These are phyloP conservation scores for Thelonectria discophora DNA, from an alignment of 2,329 filamentous ascomycete species.

Conservation along the genomic window DNA sequence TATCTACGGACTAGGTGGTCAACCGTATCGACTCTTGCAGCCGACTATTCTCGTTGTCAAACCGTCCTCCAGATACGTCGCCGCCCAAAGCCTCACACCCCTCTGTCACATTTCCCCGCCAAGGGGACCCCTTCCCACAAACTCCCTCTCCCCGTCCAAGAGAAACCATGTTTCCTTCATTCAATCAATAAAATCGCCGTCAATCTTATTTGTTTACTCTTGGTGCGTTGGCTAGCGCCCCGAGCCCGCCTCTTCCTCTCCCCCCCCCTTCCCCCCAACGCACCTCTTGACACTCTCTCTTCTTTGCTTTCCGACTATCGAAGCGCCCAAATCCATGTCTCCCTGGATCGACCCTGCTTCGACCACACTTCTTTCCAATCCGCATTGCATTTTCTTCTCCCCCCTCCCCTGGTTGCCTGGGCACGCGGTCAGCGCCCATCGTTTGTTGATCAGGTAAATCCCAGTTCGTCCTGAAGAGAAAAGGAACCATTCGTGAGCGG, in stretches of 20 bases:
- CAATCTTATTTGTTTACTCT: constrained; percentile 16
- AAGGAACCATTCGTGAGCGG: constrained; percentile 27
- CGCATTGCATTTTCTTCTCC: constrained; percentile 13
- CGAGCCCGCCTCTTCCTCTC: constrained; percentile 14
- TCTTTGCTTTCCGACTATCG: neutral
- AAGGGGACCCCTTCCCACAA: too few relatives aligned
- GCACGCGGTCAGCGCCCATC: constrained; percentile 11
- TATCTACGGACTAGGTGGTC: too few relatives aligned
- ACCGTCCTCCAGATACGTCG: too few relatives aligned
- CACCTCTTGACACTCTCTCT: neutral
- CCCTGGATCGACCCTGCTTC: constrained; percentile 18
- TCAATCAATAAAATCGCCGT: too few relatives aligned
- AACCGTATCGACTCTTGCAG: too few relatives aligned
- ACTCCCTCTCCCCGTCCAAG: constrained; percentile 3
- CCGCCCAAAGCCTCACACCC: too few relatives aligned
- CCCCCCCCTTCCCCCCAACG: neutral
- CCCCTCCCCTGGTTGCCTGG: neutral
- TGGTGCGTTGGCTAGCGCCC: constrained; percentile 23
- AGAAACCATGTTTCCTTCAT: constrained; percentile 5
- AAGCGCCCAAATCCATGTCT: constrained; percentile 11
- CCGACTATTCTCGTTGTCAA: too few relatives aligned
- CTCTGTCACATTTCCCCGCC: too few relatives aligned
- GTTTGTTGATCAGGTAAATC: constrained; percentile 21
- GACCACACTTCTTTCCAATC: constrained; percentile 8
- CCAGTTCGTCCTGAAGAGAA: constrained; percentile 26